phyloP scores from a whole-genome alignment of 768 basidiomycete species.

The Termitomyces sp. region DNA sequence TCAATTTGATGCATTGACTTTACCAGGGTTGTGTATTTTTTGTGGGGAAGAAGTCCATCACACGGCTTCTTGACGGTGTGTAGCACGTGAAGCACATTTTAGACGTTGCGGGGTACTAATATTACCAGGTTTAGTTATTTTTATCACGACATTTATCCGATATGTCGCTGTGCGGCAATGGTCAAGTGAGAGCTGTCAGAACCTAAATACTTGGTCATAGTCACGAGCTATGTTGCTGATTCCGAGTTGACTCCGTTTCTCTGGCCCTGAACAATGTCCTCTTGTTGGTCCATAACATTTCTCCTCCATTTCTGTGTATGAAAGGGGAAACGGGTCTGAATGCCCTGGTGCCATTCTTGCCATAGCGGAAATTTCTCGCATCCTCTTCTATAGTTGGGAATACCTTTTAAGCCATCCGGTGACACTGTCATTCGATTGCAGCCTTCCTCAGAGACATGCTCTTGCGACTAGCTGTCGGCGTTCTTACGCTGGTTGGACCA shows the following conservation, averaged over 20 bases:
- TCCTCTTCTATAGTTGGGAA: constrained; percentile 2
- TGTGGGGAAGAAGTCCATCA: not conserved
- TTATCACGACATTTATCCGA: constrained; percentile 15
- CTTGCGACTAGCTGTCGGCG: constrained; percentile 25
- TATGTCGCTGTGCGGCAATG: not conserved
- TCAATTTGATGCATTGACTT: too few species aligned
- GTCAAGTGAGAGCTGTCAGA: not conserved
- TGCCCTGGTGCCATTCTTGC: constrained; percentile 4
- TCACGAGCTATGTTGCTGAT: constrained; percentile 15
- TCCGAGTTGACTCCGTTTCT: constrained; percentile 25
- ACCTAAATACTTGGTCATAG: not conserved
- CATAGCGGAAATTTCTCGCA: constrained; percentile 25
- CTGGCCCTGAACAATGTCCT: not conserved
- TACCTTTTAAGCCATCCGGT: constrained; percentile 15
- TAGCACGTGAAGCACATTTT: not conserved
- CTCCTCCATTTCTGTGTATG: constrained; percentile 8
- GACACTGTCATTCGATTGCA: constrained; percentile 4
- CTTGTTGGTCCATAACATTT: constrained; percentile 2
- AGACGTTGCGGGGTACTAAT: not conserved
- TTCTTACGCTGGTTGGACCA: constrained; percentile 37
- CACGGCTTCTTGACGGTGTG: not conserved
- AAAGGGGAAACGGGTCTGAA: constrained; percentile 12
- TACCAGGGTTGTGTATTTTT: not conserved
- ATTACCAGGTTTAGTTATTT: not conserved
- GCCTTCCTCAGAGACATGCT: constrained; percentile 25